Evolutionary conservation across 352 stramenopile species (phyloP).

Genomic region (Globisporangium mamillatum): DNA sequence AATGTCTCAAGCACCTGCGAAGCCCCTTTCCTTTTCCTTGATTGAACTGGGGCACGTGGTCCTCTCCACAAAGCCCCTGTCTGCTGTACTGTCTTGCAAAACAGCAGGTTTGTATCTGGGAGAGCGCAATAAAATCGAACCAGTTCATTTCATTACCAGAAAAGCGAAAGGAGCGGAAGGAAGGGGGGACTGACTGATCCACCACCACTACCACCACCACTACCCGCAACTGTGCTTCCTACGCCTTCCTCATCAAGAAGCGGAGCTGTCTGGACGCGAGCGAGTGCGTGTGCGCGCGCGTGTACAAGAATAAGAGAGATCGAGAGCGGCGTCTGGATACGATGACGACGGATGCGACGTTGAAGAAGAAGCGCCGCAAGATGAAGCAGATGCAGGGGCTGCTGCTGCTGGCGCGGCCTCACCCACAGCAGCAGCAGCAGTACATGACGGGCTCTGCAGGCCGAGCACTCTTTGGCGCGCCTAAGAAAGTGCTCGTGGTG

Average conservation of each 20-base stretch:
- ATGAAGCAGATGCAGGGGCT: constrained; percentile 85
- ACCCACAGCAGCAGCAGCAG: constrained; percentile 16
- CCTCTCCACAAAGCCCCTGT: background rate
- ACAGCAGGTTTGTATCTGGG: constrained; percentile 8
- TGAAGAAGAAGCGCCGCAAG: constrained; percentile 51
- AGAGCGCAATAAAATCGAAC: constrained; percentile 25
- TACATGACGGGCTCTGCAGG: background rate
- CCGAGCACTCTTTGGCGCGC: constrained; percentile 13
- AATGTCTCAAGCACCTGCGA: background rate
- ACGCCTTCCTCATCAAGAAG: background rate
- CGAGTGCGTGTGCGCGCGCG: background rate
- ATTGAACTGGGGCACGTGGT: background rate
- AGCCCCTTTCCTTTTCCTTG: background rate
- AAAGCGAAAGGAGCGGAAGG: background rate
- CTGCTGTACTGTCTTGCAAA: background rate
- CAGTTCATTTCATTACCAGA: constrained; percentile 13
- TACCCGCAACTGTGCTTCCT: background rate
- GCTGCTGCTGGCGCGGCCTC: constrained; percentile 52
- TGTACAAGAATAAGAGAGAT: background rate
- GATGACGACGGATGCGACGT: constrained; percentile 32
- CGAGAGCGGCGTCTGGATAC: background rate
- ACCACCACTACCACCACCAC: background rate
- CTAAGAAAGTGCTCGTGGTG: constrained; percentile 54
- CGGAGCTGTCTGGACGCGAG: background rate
- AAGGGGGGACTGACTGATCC: background rate